Evolutionary conservation across 805 yeast genomes (phyloP).

Genomic region (Yamadazyma phyllophila): DNA sequence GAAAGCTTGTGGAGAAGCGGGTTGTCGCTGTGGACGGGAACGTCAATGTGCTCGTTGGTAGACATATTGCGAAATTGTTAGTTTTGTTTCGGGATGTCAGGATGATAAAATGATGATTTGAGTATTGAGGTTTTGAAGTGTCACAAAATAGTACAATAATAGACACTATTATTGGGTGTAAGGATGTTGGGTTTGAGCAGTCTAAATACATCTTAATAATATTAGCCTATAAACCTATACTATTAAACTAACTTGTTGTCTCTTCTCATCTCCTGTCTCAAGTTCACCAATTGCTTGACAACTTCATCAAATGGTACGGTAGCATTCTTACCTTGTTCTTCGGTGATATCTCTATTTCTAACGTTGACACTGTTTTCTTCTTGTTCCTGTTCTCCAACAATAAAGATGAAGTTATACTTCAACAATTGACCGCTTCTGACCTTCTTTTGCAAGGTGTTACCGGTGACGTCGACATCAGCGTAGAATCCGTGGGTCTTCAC

Average conservation of each 20-base stretch:
- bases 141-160: too few species aligned
- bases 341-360: constrained; percentile 93
- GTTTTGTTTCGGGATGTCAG: too few species aligned
- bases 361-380: constrained; percentile 78
- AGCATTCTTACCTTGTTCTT: constrained; percentile 89
- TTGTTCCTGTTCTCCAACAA: constrained; percentile 96
- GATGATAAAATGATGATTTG: too few species aligned
- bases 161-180: too few species aligned
- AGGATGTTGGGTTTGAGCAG: too few species aligned
- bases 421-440: constrained; percentile 93
- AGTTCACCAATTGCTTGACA: constrained; percentile 59
- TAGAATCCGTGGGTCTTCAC: constrained; percentile 71
- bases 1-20: constrained; percentile 28
- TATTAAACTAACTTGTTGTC: constrained; percentile 50
- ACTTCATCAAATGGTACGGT: constrained; percentile 73
- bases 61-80: too few species aligned
- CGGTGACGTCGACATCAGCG: constrained; percentile 90
- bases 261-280: constrained; percentile 71
- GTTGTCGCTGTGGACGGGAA: constrained; percentile 15
- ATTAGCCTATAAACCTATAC: not conserved
- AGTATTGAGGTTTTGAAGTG: too few species aligned
- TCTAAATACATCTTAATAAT: not conserved
- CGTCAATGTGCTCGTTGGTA: not conserved
- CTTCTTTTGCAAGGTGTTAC: constrained; percentile 97
- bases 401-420: constrained; percentile 92